Evolutionary conservation across 345 rosid genomes (phyloP).

Genomic region (Gossypium arboreum): DNA sequence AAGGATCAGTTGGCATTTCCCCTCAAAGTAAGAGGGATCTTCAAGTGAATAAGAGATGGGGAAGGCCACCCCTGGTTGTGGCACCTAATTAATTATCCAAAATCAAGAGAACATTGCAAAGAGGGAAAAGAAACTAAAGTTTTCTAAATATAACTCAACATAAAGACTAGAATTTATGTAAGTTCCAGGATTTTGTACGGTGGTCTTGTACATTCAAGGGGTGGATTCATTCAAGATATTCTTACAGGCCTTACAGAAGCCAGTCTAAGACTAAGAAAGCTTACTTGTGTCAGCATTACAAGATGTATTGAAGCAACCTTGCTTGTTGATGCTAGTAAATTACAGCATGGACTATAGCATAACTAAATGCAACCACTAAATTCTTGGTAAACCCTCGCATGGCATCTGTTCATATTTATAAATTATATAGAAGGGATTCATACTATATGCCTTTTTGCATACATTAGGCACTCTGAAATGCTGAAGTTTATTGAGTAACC

Average conservation of each 20-base stretch:
- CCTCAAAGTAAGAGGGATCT: conserved; percentile 7
- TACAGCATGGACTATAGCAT: not conserved
- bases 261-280: not conserved
- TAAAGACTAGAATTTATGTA: not conserved
- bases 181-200: not conserved
- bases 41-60: not conserved
- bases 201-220: not conserved
- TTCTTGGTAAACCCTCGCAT: not conserved
- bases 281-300: not conserved
- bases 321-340: not conserved
- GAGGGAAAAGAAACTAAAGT: conserved; percentile 4
- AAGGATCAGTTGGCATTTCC: conserved; percentile 1
- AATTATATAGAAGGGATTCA: not conserved
- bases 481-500: not conserved
- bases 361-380: not conserved
- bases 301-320: conserved; percentile 4
- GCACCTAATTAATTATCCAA: conserved; percentile 10
- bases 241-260: too few relatives aligned
- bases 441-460: not conserved
- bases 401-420: not conserved
- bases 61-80: conserved; percentile 10
- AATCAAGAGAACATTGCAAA: not conserved
- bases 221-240: too few relatives aligned
- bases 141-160: not conserved
- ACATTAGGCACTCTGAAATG: not conserved